These are phyloP conservation scores for Nemania diffusa DNA, from an alignment of 2,329 filamentous ascomycete genomes.

Conservation along the genomic window DNA sequence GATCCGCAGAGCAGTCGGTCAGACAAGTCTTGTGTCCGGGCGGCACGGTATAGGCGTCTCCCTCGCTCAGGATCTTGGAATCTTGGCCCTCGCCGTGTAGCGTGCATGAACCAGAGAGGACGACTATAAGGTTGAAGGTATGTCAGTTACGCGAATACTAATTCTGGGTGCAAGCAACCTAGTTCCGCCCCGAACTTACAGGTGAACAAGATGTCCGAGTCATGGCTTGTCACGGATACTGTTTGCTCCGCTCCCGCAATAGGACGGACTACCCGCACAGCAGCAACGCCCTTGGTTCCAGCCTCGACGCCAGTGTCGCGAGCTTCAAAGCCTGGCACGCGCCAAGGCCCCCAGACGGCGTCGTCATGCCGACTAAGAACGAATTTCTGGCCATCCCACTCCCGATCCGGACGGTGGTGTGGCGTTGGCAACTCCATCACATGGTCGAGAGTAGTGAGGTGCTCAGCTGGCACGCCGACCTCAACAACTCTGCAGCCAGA, in stretches of 20 bases:
- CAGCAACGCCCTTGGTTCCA: conserved; percentile 35
- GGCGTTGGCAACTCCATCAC: conserved; percentile 36
- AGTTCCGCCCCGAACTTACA: conserved; percentile 30
- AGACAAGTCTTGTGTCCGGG: conserved; percentile 31
- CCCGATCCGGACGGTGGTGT: conserved; percentile 32
- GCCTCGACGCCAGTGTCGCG: conserved; percentile 35
- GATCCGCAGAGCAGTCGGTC: conserved; percentile 28
- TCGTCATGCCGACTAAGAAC: conserved; percentile 33
- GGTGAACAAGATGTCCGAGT: conserved; percentile 39
- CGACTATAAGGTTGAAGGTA: conserved; percentile 24
- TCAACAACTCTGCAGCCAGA: conserved; percentile 26
- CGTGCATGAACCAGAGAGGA: conserved; percentile 34
- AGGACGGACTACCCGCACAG: conserved; percentile 34
- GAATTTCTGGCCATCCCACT: conserved; percentile 38
- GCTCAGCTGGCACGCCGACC: conserved; percentile 38
- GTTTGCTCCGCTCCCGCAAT: conserved; percentile 6
- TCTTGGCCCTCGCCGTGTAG: conserved; percentile 32
- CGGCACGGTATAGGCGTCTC: conserved; percentile 36
- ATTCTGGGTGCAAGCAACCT: neutral
- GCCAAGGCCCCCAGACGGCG: conserved; percentile 35
- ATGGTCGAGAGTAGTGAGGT: conserved; percentile 37
- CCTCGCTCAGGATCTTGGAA: conserved; percentile 27
- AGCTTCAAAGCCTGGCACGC: conserved; percentile 35
- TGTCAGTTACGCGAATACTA: conserved; percentile 17
- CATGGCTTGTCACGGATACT: conserved; percentile 30